phyloP scores from a whole-genome alignment of 495 filamentous ascomycete genomes.

The Talaromyces adpressus region DNA sequence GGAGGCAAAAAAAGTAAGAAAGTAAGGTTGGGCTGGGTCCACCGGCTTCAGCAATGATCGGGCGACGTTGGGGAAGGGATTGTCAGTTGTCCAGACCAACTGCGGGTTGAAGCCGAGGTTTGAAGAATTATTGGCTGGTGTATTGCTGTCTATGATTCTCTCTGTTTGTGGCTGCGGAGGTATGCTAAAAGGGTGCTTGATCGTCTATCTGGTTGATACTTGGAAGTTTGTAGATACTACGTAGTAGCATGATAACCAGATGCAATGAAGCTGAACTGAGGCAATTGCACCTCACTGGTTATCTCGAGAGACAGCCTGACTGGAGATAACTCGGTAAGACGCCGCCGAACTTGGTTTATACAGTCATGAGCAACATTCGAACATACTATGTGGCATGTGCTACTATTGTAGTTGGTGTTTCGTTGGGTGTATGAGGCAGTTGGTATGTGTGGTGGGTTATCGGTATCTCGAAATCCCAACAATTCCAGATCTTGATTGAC shows the following conservation, averaged over 20 bases:
- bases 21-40: constrained; percentile 1
- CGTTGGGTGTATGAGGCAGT: background rate
- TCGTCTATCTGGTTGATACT: background rate
- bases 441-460: background rate
- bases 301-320: background rate
- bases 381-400: too few species aligned
- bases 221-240: too few species aligned
- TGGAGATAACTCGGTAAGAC: background rate
- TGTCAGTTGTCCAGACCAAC: background rate
- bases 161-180: background rate
- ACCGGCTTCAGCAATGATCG: constrained; percentile 1
- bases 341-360: background rate
- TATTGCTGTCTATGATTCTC: background rate
- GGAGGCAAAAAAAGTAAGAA: background rate
- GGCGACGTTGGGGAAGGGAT: constrained; percentile 5
- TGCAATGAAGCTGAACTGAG: background rate
- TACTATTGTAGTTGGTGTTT: too few species aligned
- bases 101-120: background rate
- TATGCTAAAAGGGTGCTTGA: background rate
- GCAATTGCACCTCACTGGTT: background rate
- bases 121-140: background rate
- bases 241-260: background rate
- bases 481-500: background rate
- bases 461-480: background rate
- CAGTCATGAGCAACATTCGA: background rate